Percentiles rank a stretch among this genome's conserved stretches.
Evolutionary conservation across 1,139 yeast species (phyloP).

Genomic region (Geotrichum siamense): DNA sequence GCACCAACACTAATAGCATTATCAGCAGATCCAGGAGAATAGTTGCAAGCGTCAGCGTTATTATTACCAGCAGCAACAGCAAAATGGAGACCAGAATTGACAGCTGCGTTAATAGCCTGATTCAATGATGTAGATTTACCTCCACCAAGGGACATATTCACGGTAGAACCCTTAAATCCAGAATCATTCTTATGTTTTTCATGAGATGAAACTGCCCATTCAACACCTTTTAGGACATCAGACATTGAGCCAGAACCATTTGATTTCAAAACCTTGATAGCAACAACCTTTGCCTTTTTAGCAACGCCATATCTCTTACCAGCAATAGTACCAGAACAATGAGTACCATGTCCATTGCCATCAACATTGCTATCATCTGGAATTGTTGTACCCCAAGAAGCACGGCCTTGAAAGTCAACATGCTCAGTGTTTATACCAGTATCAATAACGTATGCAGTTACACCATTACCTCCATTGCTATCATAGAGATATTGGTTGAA

Average conservation of each 20-base stretch:
- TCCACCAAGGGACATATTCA: conserved; percentile 88
- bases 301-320: conserved; percentile 42
- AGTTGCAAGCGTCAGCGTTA: conserved; percentile 75
- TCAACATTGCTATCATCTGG: conserved; percentile 34
- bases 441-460: conserved; percentile 49
- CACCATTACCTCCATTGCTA: conserved; percentile 46
- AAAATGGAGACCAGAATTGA: conserved; percentile 69
- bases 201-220: conserved; percentile 44
- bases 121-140: conserved; percentile 77
- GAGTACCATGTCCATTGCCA: conserved; percentile 40
- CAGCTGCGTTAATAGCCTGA: conserved; percentile 78
- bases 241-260: conserved; percentile 32
- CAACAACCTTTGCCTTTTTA: conserved; percentile 39
- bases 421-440: conserved; percentile 42
- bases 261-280: conserved; percentile 35
- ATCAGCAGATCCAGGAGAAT: conserved; percentile 71
- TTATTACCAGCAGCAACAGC: conserved; percentile 91
- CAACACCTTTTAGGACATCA: conserved; percentile 28
- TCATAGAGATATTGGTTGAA: conserved; percentile 39
- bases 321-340: conserved; percentile 42
- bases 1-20: conserved; percentile 61
- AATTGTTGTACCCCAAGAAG: conserved; percentile 32
- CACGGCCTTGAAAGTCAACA: conserved; percentile 47
- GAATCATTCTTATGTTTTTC: conserved; percentile 25
- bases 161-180: conserved; percentile 81